phyloP scores from a whole-genome alignment of 352 stramenopile species.

The Halophytophthora polymorphica region DNA sequence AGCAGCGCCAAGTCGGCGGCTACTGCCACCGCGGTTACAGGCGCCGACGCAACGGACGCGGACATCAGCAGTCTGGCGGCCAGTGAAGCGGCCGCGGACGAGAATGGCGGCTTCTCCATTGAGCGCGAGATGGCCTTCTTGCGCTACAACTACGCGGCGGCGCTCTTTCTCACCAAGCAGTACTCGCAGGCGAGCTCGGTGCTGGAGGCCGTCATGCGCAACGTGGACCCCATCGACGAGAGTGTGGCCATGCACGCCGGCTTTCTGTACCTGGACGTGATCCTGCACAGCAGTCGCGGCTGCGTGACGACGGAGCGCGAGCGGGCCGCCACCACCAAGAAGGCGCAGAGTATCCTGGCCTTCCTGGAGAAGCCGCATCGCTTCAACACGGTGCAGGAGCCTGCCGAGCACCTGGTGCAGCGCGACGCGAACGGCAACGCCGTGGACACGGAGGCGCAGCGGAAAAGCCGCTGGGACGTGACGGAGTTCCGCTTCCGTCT shows the following conservation, averaged over 20 bases:
- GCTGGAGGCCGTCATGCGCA: conserved; percentile 84
- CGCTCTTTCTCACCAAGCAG: conserved; percentile 88
- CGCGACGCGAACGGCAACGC: conserved; percentile 30
- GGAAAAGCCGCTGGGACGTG: conserved; percentile 59
- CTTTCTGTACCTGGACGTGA: conserved; percentile 91
- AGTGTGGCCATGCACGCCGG: conserved; percentile 91
- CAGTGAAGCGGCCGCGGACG: conserved; percentile 14
- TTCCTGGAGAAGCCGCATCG: conserved; percentile 90
- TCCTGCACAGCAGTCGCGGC: conserved; percentile 85
- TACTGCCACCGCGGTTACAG: conserved; percentile 6
- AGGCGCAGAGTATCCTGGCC: conserved; percentile 81
- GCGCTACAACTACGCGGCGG: conserved; percentile 89
- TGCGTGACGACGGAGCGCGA: conserved; percentile 81
- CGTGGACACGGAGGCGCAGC: conserved; percentile 48
- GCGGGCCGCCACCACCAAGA: conserved; percentile 66
- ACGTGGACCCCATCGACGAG: conserved; percentile 90
- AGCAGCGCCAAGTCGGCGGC: conserved; percentile 11
- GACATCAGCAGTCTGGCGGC: conserved; percentile 4
- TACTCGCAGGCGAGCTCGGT: conserved; percentile 84
- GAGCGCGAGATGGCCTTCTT: conserved; percentile 86
- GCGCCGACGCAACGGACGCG: background rate
- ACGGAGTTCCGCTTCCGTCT: conserved; percentile 90
- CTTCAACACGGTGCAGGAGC: conserved; percentile 78
- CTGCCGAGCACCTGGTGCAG: conserved; percentile 33
- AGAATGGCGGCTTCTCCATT: conserved; percentile 45